These are phyloP conservation scores for Auricularia sp. DNA, from an alignment of 768 basidiomycete species.

Conservation along the genomic window DNA sequence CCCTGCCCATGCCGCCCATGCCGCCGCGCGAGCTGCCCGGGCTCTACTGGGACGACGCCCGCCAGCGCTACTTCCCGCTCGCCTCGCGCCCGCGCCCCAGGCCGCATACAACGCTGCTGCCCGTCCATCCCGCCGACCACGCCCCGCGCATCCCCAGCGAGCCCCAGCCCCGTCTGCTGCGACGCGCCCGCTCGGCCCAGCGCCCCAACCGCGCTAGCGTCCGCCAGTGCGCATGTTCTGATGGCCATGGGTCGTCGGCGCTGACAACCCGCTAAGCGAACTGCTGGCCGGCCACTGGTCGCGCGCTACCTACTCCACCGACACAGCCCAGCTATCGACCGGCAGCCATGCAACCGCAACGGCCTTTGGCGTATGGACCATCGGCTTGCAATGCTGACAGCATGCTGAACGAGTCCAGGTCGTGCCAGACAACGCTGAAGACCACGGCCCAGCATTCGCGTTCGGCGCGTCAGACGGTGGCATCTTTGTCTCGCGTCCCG, in stretches of 20 bases:
- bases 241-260: background rate
- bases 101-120: background rate
- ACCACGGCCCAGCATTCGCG: background rate
- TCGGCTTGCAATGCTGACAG: no score
- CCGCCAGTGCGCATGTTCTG: background rate
- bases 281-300: background rate
- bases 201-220: background rate
- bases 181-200: background rate
- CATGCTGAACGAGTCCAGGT: background rate
- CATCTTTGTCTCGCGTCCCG: background rate
- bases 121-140: background rate
- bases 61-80: conserved; percentile 48
- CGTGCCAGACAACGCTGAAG: background rate
- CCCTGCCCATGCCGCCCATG: background rate
- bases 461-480: background rate
- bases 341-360: background rate
- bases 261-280: background rate
- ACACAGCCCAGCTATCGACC: background rate
- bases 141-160: background rate
- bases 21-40: conserved; percentile 41
- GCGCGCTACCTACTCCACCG: background rate
- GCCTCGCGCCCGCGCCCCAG: conserved; percentile 21
- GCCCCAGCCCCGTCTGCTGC: background rate
- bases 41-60: conserved; percentile 42
- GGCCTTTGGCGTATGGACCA: background rate